Base-by-base conservation (phyloP, 768 basidiomycete genomes). In the Cystofilobasidium bisporidii region DNA sequence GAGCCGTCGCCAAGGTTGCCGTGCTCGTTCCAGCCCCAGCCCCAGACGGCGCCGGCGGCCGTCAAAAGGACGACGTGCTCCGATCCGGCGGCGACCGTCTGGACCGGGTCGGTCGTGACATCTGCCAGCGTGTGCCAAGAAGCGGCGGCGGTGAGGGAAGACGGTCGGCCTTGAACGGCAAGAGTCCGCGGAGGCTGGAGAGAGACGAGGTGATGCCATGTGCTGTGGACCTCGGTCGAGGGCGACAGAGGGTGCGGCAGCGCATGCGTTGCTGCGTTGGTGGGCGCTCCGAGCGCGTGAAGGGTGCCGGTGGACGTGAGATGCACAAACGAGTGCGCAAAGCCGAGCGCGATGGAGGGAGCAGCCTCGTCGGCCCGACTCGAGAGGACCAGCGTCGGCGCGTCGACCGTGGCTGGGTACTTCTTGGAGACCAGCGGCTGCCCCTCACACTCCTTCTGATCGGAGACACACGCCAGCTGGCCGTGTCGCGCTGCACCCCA, bases 1-100 rank as follows among this genome's bases (percentile, higher is more conserved):
- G 53, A 38, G 14, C 56, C 64, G 40, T 65, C 57, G 0, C 89
- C 91, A 32, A 97, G 80, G 76, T 96, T 98, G 10, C 94, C 94
- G 74, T 97, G 94, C 76, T 98, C 94, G 76, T 97, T 98, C 93
- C 94, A 98, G 0, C 94, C 94, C 89, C 93, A 96, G 0, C 84
- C 88, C 83, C 85, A 88, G 0, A 92, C 82, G 70, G 83, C 81
- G 6, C 33, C 60, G 12, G 62, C 63, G 33, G 55, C 48, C 0
- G 74, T 61, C 3, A 75, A 43, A 20, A 76, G 72, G 12, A 96
- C 77, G 3, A 89, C 82, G 76, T 97, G 92, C 76, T 97, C 93
- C 20, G 64, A 65, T 0, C 64, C 64, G 1, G 64, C 50, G 53
- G 53, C 53, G 53, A 56, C 26, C 10, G 47, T 6, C 3, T 6